Evolutionary conservation across 2,329 filamentous ascomycete species (phyloP), one percentile per base, ranked within the genome.

Genomic region (Thielaviopsis punctulata): DNA sequence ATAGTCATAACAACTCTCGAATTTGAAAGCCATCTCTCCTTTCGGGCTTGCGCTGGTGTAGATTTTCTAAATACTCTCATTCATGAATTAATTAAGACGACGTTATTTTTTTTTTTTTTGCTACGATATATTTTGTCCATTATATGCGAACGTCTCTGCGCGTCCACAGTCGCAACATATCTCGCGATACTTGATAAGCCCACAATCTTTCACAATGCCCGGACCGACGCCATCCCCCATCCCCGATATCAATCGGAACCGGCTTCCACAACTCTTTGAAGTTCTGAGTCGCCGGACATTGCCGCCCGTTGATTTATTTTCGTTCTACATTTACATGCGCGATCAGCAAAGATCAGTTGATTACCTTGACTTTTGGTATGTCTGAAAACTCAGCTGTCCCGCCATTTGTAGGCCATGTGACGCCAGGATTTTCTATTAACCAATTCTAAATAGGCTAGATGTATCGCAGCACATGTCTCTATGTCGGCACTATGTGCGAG

Each of bases 261-360:
- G 92, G 58, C 77, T 98, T 55, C 92, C 92, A 46, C 95, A 88
- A 1, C 78, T 98, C 49, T 95, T 94, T 64, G 93, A 98, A 68
- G 92, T 98, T 52, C 72, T 98, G 56, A 95, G 87, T 64, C 81
- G 93, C 59, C 82, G 88, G 58, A 98, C 92, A n/a, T 75, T 93
- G 19, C 86, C 93, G 48, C 92, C 92, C 0, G 90, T 98, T 54
- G 93, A 98, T 63, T 74, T 98, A 10, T 98, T 95, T 67, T 95
- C 89, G 1, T 98, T 98, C 71, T 98, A 98, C 69, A 98, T 98
- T 61, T 98, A 95, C 69, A 98, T 98, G 92, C 80, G 92, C 62
- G 93, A 98, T 66, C 89, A 95, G 68, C 92, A 98, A 67, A 81
- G 89, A 65, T 95, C 90, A 7, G 92, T 98, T 12, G 92, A 98